Base-by-base conservation (phyloP, 495 filamentous ascomycete species). In the Neurospora sp. region DNA sequence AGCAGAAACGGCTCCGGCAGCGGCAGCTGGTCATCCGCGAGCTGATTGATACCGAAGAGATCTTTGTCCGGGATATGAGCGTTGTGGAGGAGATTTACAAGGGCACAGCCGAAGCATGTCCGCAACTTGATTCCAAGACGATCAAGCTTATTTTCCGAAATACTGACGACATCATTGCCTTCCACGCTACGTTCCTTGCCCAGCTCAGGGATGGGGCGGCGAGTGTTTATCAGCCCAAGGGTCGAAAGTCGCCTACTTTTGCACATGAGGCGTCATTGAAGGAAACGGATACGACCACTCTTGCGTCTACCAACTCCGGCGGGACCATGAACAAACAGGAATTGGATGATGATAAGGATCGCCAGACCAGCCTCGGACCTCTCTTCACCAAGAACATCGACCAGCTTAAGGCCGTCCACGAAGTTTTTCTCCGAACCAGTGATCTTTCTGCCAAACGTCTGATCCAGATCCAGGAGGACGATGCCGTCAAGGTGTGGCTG, bases 41-140 rank as follows among this genome's bases (percentile, higher is more conserved):
- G 81, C 84, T 99, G 28, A 88, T 97, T 45, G 93, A 97, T 76
- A 99, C 96, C 4, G 96, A 99, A 79, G 88, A 91, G 38, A 88
- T 89, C 19, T 98, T 94, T 80, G 87, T 93, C 66, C 87, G 91
- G 74, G 96, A 99, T 81, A 95, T 99, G 93, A 97, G 92, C 77
- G 93, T 99, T 45, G 90, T 96, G 7, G 92, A 96, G 77, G 93
- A 97, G 77, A 97, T 98, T 62, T 99, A 98, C 85, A 96, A 94
- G 81, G 93, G 92, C n/a, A 98, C 96, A 0, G 93, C 93, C 0
- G 91, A 92, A 74, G 90, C 93, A 21, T 92, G 91, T 69, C 88
- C 93, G 24, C 88, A 92, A 71, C 86, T 98, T n/a, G 92, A 91
- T 36, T 80, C 85, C 21, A 91, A 94, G 66, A 96, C 97, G 72